Evolutionary conservation across 1,284 basidiomycete species (phyloP).

Genomic region (Malassezia yamatoensis): DNA sequence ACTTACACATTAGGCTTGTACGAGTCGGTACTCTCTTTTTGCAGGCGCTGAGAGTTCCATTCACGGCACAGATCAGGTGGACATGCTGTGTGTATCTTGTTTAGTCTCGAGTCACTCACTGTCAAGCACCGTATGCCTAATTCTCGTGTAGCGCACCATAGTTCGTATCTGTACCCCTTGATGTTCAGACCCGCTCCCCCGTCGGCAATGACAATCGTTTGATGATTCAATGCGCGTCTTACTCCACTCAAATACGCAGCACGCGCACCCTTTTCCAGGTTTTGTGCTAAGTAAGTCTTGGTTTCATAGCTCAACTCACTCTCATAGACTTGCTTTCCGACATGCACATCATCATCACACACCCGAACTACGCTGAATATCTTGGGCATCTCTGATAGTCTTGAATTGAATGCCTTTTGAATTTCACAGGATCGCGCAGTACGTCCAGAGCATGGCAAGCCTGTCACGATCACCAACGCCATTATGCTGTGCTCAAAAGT

Average conservation of each 20-base stretch:
- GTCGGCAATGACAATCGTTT: conserved; percentile 77
- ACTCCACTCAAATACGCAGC: conserved; percentile 76
- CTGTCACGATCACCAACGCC: conserved; percentile 88
- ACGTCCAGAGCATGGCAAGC: conserved; percentile 81
- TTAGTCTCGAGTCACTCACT: conserved; percentile 53
- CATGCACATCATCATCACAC: conserved; percentile 65
- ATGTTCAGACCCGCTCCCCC: conserved; percentile 74
- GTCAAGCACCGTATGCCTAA: conserved; percentile 74
- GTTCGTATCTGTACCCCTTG: conserved; percentile 87
- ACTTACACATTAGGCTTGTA: conserved; percentile 54
- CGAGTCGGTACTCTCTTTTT: conserved; percentile 28
- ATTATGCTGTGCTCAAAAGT: conserved; percentile 51
- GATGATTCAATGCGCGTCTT: conserved; percentile 62
- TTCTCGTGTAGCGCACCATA: conserved; percentile 89
- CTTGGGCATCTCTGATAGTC: conserved; percentile 52
- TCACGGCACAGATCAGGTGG: conserved; percentile 52
- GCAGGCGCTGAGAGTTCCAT: conserved; percentile 60
- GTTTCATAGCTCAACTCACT: not conserved
- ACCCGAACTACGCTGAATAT: conserved; percentile 55
- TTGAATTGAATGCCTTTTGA: conserved; percentile 55
- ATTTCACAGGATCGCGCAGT: conserved; percentile 63
- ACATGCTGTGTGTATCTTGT: conserved; percentile 58
- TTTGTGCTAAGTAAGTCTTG: conserved; percentile 56
- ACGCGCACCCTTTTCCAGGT: conserved; percentile 76
- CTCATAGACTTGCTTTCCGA: conserved; percentile 59